A percentile compares a stretch with the other conserved stretches of the same genome.
Evolutionary conservation across 106 monocot genomes (phyloP).

Genomic region (Dactylorhiza incarnata): DNA sequence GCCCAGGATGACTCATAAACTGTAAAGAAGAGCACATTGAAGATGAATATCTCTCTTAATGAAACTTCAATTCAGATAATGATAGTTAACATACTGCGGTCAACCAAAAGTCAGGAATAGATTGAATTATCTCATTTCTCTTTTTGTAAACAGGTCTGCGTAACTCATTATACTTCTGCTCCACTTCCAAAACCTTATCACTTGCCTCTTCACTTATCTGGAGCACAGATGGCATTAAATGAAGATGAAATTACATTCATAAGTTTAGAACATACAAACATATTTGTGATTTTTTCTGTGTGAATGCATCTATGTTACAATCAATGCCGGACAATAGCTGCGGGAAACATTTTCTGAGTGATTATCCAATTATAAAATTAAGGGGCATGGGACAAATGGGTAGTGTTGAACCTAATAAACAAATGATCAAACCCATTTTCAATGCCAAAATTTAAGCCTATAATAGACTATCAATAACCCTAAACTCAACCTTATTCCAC

Average conservation of each 20-base stretch:
- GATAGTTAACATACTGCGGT: conserved; percentile 50
- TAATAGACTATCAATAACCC: neutral
- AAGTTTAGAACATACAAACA: neutral
- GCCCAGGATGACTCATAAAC: conserved; percentile 62
- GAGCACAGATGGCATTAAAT: no score
- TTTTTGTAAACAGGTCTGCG: conserved; percentile 55
- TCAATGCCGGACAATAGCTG: neutral
- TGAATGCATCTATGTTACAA: neutral
- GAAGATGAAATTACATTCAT: neutral
- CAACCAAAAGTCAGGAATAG: conserved; percentile 92
- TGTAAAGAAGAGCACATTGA: conserved; percentile 9
- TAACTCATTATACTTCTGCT: conserved; percentile 55
- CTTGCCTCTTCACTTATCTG: conserved; percentile 66
- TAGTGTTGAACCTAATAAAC: neutral
- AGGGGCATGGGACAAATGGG: no score
- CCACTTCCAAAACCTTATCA: conserved; percentile 64
- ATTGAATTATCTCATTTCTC: conserved; percentile 35
- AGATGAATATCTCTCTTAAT: neutral
- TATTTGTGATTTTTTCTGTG: neutral
- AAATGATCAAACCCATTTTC: neutral
- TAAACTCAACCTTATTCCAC: neutral
- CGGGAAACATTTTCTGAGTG: neutral
- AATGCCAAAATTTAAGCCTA: neutral
- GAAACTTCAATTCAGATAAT: neutral
- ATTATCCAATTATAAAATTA: no score